A percentile compares a stretch with the other conserved stretches of the same genome.
Evolutionary conservation across 169 alveolate genomes (phyloP).

Genomic region (Blepharisma undulans): DNA sequence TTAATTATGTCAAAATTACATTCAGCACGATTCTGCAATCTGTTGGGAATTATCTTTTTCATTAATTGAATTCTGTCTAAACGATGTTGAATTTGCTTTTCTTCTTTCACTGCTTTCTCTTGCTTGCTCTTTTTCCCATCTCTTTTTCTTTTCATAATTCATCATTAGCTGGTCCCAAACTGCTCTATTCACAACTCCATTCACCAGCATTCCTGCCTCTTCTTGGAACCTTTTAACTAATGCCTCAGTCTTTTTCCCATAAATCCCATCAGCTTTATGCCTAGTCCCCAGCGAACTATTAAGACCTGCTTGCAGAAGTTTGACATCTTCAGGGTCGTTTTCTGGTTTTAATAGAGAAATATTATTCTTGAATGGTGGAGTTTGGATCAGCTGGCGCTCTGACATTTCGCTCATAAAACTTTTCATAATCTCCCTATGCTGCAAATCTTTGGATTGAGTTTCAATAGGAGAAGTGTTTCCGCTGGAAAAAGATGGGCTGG

Average conservation of each 20-base stretch:
- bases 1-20: no score
- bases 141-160: not conserved
- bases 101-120: not conserved
- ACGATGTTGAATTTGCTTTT: not conserved
- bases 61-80: not conserved
- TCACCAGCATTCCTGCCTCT: not conserved
- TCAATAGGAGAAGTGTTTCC: not conserved
- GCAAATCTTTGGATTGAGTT: not conserved
- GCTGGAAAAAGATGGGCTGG: not conserved
- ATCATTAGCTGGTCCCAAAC: constrained; percentile 14
- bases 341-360: not conserved
- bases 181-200: not conserved
- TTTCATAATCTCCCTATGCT: not conserved
- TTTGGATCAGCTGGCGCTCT: not conserved
- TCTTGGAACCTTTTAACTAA: constrained; percentile 11
- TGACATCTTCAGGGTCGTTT: not conserved
- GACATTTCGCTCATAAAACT: not conserved
- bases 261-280: not conserved
- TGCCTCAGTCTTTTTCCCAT: constrained; percentile 3
- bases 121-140: not conserved
- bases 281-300: not conserved
- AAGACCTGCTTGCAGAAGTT: not conserved
- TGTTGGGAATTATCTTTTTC: no score
- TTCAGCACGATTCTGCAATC: no score
- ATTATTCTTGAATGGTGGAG: not conserved